Evolutionary conservation across 2,329 filamentous ascomycete species (phyloP).

Genomic region (Bisporella sp.): DNA sequence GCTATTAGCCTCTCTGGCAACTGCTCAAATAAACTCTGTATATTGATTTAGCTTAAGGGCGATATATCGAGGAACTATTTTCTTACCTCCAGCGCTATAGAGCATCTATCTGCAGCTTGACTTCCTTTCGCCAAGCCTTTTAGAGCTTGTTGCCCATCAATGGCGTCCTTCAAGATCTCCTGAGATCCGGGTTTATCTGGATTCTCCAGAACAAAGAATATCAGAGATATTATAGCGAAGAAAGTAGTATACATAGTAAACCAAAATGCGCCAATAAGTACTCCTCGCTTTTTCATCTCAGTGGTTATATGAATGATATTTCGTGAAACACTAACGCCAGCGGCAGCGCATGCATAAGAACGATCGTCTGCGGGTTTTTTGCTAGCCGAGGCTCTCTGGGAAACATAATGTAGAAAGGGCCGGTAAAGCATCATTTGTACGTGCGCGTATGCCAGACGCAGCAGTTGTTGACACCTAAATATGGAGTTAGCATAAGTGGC

Average conservation of each 20-base stretch:
- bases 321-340: conserved; percentile 51
- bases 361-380: conserved; percentile 62
- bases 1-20: conserved; percentile 66
- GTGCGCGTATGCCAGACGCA: conserved; percentile 75
- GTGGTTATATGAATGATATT: conserved; percentile 75
- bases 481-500: neutral
- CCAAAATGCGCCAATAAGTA: conserved; percentile 80
- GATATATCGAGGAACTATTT: neutral
- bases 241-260: conserved; percentile 81
- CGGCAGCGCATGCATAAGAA: conserved; percentile 67
- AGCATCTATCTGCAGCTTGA: conserved; percentile 83
- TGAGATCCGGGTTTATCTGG: conserved; percentile 66
- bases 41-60: conserved; percentile 16
- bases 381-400: conserved; percentile 49
- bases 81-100: conserved; percentile 66
- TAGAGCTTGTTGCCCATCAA: conserved; percentile 77
- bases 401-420: conserved; percentile 78
- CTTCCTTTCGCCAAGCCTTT: conserved; percentile 74
- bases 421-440: conserved; percentile 78
- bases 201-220: conserved; percentile 77
- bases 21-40: conserved; percentile 73
- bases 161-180: conserved; percentile 79
- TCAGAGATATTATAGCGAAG: conserved; percentile 70
- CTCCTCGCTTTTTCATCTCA: conserved; percentile 67
- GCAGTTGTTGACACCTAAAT: conserved; percentile 57